Base-by-base conservation (phyloP, 306 rosid species). In the Hippophae gyantsensis region DNA sequence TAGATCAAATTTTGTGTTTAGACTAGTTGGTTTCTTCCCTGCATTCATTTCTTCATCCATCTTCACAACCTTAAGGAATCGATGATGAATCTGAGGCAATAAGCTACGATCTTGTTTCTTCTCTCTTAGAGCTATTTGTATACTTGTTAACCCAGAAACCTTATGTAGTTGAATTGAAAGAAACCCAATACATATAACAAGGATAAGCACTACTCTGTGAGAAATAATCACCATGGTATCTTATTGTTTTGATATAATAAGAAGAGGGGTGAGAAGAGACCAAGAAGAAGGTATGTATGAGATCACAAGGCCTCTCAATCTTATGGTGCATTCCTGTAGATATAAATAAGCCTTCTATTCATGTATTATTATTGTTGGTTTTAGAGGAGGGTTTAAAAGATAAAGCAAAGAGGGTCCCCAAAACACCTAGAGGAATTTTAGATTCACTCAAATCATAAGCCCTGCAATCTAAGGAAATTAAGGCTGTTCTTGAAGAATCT, bases 401-500 rank as follows among this genome's bases (percentile, higher is more conserved):
- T 69, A 81, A 81, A 83, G 86, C 70, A 69, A 46, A 51, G 62
- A 56, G 82, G 89, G 71, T 18, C 55, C 86, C 80, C 80, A 57
- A 60, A 50, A 70, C 63, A 57, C 79, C 75, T 71, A 79, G 71
- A 38, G 64, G 75, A 68, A 73, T 79, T 81, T 79, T 70, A 76
- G 98, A 92, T 92, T 92, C 99, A 92, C 58, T 74, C 77, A 46
- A 46, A 80, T 82, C 86, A 78, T 62, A 66, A 74, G 83, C 23
- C 74, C 84, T 77, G 78, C 64, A 78, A 72, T 78, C 65, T 71
- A 75, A 73, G 73, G 80, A 75, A 62, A 77, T 69, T 79, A 83
- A 92, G 95, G 95, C 93, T 83, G 93, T 79, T 78, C 69, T 58
- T 46, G 75, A 82, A 92, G 85, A 86, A 88, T 92, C 93, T 88